A percentile compares a stretch with the other conserved stretches of the same genome.
Conservation (phyloP, 2,329 filamentous ascomycete species). For the Sporothrix protearum region DNA sequence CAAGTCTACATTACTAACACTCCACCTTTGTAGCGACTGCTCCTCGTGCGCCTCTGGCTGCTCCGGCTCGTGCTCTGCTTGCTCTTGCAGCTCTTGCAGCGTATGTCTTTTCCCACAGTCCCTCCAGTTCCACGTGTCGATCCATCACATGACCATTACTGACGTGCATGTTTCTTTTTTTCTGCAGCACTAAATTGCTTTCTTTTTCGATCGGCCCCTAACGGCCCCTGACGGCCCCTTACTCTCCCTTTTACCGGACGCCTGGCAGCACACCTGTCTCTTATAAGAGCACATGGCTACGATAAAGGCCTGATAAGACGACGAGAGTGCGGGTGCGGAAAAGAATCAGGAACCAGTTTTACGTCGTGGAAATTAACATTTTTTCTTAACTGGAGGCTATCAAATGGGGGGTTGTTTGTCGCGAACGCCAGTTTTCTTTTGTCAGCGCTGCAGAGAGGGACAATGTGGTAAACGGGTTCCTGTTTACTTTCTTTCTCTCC, state of each 20-base stretch:
- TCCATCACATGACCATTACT: not conserved
- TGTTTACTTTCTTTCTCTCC: not conserved
- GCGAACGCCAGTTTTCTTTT: not conserved
- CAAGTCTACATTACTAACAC: not conserved
- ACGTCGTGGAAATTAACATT: not conserved
- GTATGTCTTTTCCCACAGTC: slow-evolving; percentile 19
- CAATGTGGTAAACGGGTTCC: not conserved
- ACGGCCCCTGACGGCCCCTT: not conserved
- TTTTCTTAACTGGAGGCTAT: not conserved
- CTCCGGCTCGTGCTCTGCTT: slow-evolving; percentile 28
- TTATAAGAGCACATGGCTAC: not conserved
- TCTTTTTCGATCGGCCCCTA: not conserved
- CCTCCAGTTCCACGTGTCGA: not conserved
- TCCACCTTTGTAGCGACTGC: slow-evolving; percentile 23
- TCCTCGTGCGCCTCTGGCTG: slow-evolving; percentile 27
- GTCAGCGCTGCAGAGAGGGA: not conserved
- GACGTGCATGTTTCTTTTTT: slow-evolving; percentile 34
- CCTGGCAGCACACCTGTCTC: not conserved
- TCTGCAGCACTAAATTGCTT: slow-evolving; percentile 18
- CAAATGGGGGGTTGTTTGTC: not conserved
- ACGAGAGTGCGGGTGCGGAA: not conserved
- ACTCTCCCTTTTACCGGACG: not conserved
- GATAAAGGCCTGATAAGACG: not conserved
- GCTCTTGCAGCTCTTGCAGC: slow-evolving; percentile 28
- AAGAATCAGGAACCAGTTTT: not conserved